phyloP scores from a whole-genome alignment of 2,329 filamentous ascomycete genomes.

The Cladosporium cucumerinum region DNA sequence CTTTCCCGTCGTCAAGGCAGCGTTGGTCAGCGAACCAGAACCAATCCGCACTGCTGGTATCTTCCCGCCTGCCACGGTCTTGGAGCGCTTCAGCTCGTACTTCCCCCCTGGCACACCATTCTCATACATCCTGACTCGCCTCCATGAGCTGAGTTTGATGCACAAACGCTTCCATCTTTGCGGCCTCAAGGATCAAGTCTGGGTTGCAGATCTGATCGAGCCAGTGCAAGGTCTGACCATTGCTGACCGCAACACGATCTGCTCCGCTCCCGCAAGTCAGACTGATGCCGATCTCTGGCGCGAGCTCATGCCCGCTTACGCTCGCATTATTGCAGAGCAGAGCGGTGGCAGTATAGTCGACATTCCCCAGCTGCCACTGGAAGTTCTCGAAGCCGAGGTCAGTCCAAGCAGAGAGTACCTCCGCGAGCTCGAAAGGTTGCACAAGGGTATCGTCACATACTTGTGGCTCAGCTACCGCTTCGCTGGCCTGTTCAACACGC shows the following conservation, averaged over 20 bases:
- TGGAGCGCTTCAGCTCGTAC: constrained; percentile 75
- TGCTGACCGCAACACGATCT: constrained; percentile 71
- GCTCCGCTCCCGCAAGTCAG: constrained; percentile 64
- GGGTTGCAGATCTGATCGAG: constrained; percentile 72
- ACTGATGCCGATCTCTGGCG: constrained; percentile 47
- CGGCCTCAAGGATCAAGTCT: constrained; percentile 58
- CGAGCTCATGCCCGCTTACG: constrained; percentile 60
- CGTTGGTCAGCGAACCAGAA: constrained; percentile 62
- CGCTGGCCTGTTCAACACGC: constrained; percentile 71
- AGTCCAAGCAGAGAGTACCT: constrained; percentile 57
- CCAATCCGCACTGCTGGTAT: constrained; percentile 71
- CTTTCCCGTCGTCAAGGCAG: constrained; percentile 57
- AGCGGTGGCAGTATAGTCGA: constrained; percentile 66
- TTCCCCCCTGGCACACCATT: constrained; percentile 80
- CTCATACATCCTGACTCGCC: constrained; percentile 72
- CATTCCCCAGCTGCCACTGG: constrained; percentile 67
- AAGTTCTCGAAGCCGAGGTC: constrained; percentile 62
- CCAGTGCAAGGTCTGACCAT: constrained; percentile 63
- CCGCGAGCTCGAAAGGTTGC: constrained; percentile 67
- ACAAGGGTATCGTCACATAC: constrained; percentile 80
- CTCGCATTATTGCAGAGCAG: constrained; percentile 66
- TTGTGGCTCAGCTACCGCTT: constrained; percentile 93
- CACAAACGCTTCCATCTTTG: constrained; percentile 70
- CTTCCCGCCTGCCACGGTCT: constrained; percentile 64
- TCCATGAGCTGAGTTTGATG: constrained; percentile 66